Evolutionary conservation across 1,284 basidiomycete species (phyloP), one percentile per base, ranked within the genome.

Genomic region (Ustilago loliicola): DNA sequence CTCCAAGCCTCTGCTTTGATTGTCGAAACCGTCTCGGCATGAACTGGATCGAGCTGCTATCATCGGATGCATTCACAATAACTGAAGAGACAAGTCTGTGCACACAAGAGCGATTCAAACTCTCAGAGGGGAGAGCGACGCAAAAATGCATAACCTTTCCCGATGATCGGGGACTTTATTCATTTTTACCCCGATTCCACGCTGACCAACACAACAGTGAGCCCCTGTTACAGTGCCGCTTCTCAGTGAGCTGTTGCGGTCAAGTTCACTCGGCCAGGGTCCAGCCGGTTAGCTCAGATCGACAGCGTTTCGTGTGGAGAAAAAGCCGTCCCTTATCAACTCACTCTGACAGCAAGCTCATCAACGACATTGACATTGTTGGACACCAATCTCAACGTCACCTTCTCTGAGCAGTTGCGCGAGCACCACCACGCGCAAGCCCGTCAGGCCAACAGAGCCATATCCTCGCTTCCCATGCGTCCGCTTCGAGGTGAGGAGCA

Each of bases 401-500:
- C 42, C 42, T n/a, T 25, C 27, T 40, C 34, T 45, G 58, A 27
- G 55, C 53, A 40, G 5, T 21, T 47, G 52, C 66, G 54, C 36
- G 21, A 42, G 7, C 7, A 8, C 23, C 48, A 27, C 3, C 23
- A 17, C 48, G 64, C 53, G 52, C 65, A 56, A 38, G 52, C 54
- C 58, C 52, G 3, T 17, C 25, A n/a, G 50, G 40, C 30, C 47
- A 2, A 57, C 67, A 40, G 45, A 66, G 65, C 65, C 61, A 68
- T 67, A 67, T 30, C 60, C 58, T 59, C 69, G 65, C 57, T 65
- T 61, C 58, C 66, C 21, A 77, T 77, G 74, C 68, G 62, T 27
- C 65, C 65, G 29, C 60, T 66, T 62, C 65, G 59, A 65, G 69
- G 69, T 17, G 74, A 77, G 66, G 69, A 72, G 61, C 62, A 77